phyloP scores from a whole-genome alignment of 495 filamentous ascomycete species.

The Aspergillus egyptiacus region DNA sequence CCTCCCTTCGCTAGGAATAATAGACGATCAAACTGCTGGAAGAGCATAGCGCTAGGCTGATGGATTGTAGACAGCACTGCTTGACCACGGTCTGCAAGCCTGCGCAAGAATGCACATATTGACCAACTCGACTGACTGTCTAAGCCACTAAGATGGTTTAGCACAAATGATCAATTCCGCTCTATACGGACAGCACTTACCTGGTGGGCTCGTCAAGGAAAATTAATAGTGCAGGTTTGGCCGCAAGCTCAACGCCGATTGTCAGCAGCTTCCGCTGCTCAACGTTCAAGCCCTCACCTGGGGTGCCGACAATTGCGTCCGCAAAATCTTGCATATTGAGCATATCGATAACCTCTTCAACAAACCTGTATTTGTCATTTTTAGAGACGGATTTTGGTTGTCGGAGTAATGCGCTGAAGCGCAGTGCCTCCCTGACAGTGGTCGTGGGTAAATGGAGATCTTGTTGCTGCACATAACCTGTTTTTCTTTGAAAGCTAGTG shows the following conservation, averaged over 20 bases:
- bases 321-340: conserved; percentile 46
- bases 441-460: conserved; percentile 79
- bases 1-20: conserved; percentile 78
- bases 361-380: conserved; percentile 45
- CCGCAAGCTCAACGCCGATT: conserved; percentile 87
- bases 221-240: conserved; percentile 81
- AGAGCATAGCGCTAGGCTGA: conserved; percentile 85
- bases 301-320: conserved; percentile 39
- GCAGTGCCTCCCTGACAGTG: conserved; percentile 76
- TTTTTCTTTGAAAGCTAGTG: conserved; percentile 80
- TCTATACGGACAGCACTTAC: neutral
- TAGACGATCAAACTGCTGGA: conserved; percentile 88
- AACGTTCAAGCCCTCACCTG: conserved; percentile 68
- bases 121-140: conserved; percentile 85
- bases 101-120: conserved; percentile 74
- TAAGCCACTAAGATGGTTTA: conserved; percentile 52
- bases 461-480: conserved; percentile 90
- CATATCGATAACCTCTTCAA: conserved; percentile 49
- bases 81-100: conserved; percentile 79
- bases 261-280: conserved; percentile 87
- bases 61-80: conserved; percentile 93
- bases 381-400: conserved; percentile 55
- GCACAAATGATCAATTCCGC: neutral
- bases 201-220: conserved; percentile 89
- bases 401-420: conserved; percentile 78